Percentiles rank a stretch among this genome's conserved stretches.
These are phyloP conservation scores for Cardiosporidium cionae DNA, from an alignment of 169 alveolate species.

Conservation along the genomic window DNA sequence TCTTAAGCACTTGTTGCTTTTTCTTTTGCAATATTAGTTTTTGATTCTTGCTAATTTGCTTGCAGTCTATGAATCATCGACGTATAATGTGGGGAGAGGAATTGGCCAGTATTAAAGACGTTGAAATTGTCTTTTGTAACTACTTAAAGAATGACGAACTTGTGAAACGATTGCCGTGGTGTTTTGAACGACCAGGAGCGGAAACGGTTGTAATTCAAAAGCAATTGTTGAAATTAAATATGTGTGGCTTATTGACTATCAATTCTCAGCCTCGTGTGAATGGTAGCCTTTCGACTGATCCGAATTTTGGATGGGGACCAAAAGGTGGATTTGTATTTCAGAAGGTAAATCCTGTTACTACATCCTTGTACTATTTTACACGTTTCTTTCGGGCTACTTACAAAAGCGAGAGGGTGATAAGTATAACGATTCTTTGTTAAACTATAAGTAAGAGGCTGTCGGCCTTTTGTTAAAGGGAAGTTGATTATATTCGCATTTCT, in stretches of 20 bases:
- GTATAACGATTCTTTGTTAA: no score
- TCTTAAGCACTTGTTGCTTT: no score
- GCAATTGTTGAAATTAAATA: conserved; percentile 29
- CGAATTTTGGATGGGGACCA: conserved; percentile 62
- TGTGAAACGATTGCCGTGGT: conserved; percentile 50
- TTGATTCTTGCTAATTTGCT: no score
- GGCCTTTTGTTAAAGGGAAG: no score
- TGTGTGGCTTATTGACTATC: conserved; percentile 37
- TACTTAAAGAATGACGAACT: conserved; percentile 28
- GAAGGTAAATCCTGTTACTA: conserved; percentile 6
- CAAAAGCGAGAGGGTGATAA: no score
- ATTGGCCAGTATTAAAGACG: not conserved
- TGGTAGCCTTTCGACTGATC: conserved; percentile 48
- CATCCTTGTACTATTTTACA: not conserved
- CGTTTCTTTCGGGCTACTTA: not conserved
- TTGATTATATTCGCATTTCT: no score
- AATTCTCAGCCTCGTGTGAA: conserved; percentile 55
- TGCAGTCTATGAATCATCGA: conserved; percentile 10
- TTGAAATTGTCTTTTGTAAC: conserved; percentile 22
- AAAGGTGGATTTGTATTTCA: conserved; percentile 48
- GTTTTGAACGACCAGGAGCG: conserved; percentile 28
- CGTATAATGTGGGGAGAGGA: conserved; percentile 24
- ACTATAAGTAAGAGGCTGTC: no score
- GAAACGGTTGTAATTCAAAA: conserved; percentile 43
- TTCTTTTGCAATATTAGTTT: no score